phyloP scores from a whole-genome alignment of 2,329 filamentous ascomycete species.

The Aspergillus sergii region DNA sequence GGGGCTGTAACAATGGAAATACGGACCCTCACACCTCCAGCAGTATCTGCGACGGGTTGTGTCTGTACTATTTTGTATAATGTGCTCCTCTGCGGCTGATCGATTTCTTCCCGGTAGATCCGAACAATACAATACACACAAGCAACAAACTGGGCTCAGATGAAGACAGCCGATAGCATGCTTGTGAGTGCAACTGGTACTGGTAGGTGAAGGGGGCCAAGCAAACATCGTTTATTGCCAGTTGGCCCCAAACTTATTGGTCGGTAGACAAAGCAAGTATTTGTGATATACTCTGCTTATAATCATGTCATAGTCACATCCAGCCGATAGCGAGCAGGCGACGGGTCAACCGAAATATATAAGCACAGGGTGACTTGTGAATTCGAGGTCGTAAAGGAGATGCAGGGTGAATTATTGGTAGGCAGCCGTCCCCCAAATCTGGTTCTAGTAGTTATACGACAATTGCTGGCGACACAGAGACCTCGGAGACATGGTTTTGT shows the following conservation, averaged over 20 bases:
- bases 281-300: background rate
- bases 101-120: conserved; percentile 4
- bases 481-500: background rate
- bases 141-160: conserved; percentile 17
- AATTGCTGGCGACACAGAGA: conserved; percentile 2
- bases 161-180: conserved; percentile 22
- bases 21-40: conserved; percentile 20
- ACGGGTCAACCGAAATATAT: background rate
- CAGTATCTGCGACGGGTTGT: conserved; percentile 13
- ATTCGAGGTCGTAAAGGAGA: background rate
- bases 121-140: conserved; percentile 11
- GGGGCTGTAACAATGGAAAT: conserved; percentile 1
- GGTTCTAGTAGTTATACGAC: background rate
- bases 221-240: conserved; percentile 18
- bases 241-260: background rate
- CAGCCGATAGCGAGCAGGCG: background rate
- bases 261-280: background rate
- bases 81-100: conserved; percentile 1
- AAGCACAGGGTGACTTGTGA: background rate
- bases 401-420: background rate
- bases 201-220: conserved; percentile 13
- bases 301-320: background rate
- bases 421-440: background rate
- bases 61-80: background rate
- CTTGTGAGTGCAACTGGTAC: conserved; percentile 21